Base-by-base conservation (phyloP, 2,329 filamentous ascomycete genomes). In the Aureobasidium mangrovei region DNA sequence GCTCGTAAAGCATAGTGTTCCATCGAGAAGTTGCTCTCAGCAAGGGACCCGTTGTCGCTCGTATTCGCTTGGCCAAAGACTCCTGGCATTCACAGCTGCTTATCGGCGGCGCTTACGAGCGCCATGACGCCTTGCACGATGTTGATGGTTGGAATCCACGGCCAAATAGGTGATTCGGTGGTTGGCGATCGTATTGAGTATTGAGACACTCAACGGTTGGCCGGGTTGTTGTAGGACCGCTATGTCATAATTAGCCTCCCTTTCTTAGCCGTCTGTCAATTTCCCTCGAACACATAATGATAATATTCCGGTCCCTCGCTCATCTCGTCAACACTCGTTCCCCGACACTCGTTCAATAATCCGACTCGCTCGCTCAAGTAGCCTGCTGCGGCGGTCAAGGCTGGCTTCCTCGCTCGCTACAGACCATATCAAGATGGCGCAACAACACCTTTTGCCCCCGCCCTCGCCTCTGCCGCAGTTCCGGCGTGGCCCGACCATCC, bases 181-280 rank as follows among this genome's bases (percentile, higher is more conserved):
- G n/a, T 48, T 48, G 45, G 45, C 26, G 10, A 48, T 48, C 46
- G 46, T 49, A 49, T 49, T 32, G 7, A 40, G 46, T 4, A 40
- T 39, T 39, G 46, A 40, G 46, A 40, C 35, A 39, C 6, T 12
- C 35, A 49, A 49, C 35, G 27, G 8, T 31, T 18, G 18, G 18
- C 18, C 18, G 29, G 33, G 12, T 28, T 47, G 10, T 47, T 7
- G 24, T 3, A 12, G 39, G 27, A 36, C 46, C 46, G 46, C 46
- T 31, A 49, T 49, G 46, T 49, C 46, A 40, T 49, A 40, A 40
- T 49, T 49, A 28, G 27, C 12, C 35, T 29, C 35, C 45, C 46
- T 40, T 49, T 49, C 28, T 26, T 26, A 38, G 36, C 46, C 46
- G 46, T 40, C 40, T 2, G 35, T 49, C 46, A 40, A 49, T 49